Evolutionary conservation across 495 filamentous ascomycete species (phyloP).

Genomic region (Aspergillus hancockii): DNA sequence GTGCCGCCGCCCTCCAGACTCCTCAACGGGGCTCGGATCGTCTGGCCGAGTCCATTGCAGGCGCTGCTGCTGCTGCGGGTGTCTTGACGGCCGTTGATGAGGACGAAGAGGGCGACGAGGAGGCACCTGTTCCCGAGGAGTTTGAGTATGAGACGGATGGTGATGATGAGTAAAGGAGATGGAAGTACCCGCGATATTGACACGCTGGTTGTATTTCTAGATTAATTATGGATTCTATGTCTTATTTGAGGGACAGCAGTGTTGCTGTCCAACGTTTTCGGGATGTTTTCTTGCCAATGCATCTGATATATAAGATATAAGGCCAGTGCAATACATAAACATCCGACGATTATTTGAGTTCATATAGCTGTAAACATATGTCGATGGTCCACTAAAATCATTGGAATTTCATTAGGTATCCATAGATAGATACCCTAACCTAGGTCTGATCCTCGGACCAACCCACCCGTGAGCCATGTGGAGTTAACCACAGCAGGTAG

Average conservation of each 20-base stretch:
- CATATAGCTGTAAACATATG: too few species aligned
- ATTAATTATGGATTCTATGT: constrained; percentile 35
- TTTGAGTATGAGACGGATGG: constrained; percentile 86
- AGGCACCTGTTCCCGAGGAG: constrained; percentile 74
- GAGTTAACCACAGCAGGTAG: constrained; percentile 8
- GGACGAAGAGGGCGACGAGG: constrained; percentile 78
- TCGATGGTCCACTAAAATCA: too few species aligned
- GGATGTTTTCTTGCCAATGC: not conserved
- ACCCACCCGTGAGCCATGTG: not conserved
- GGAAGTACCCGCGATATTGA: constrained; percentile 21
- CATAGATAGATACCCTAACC: too few species aligned
- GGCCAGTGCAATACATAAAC: not conserved
- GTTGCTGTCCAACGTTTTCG: not conserved
- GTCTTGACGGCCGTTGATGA: constrained; percentile 84
- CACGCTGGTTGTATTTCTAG: constrained; percentile 52
- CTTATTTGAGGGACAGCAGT: constrained; percentile 10
- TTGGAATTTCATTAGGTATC: too few species aligned
- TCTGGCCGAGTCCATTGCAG: constrained; percentile 34
- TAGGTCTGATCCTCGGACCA: too few species aligned
- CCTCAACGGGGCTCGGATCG: constrained; percentile 41
- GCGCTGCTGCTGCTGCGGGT: constrained; percentile 74
- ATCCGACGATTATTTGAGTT: not conserved
- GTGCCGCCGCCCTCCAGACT: constrained; percentile 38
- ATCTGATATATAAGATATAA: not conserved
- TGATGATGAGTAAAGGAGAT: constrained; percentile 55